Evolutionary conservation across 179 eudicot genomes (phyloP), one percentile per base, ranked within the genome.

Genomic region (Corrigiola litoralis): DNA sequence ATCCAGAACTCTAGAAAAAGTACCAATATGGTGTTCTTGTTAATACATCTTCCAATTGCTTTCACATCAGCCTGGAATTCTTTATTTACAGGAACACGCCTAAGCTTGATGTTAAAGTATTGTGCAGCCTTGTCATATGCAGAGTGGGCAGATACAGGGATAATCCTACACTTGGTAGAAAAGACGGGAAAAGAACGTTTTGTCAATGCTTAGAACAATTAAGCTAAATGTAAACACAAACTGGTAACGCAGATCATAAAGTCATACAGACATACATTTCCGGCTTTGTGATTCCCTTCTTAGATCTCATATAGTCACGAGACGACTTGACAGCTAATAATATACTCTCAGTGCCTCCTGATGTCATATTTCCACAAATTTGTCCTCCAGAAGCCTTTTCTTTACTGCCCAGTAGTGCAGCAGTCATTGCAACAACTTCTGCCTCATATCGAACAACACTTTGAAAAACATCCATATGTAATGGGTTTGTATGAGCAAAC

Each of bases 61-160:
- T 78, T 81, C 48, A 80, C 85, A 81, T 94, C 97, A 18, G 92
- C 97, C 79, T 72, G 74, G 69, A 77, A 94, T 28, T 86, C 86
- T 49, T 71, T 72, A 81, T 78, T 84, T 29, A 94, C 99, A 42
- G 95, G 90, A 70, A 86, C 91, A 65, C 99, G 96, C 84, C 95
- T 73, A 72, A 94, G 80, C 69, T 91, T 91, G 69, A 94, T 91
- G 45, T 86, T 90, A 42, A 91, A 94, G 65, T 94, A 94, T 49
- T 91, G 96, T 63, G 95, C 91, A 79, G 97, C 99, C 77, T 94
- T 94, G 77, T 94, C 99, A 81, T 90, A 94, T 36, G 99, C 99
- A 61, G 96, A 94, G 81, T 94, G 97, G 4, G 99, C 99, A 63
- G 99, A 94, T 63, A 73, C 87, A 47, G 99, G 84, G 67, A 94